These are phyloP conservation scores for Phytophthora lateralis DNA, from an alignment of 352 stramenopile genomes.

Conservation along the genomic window DNA sequence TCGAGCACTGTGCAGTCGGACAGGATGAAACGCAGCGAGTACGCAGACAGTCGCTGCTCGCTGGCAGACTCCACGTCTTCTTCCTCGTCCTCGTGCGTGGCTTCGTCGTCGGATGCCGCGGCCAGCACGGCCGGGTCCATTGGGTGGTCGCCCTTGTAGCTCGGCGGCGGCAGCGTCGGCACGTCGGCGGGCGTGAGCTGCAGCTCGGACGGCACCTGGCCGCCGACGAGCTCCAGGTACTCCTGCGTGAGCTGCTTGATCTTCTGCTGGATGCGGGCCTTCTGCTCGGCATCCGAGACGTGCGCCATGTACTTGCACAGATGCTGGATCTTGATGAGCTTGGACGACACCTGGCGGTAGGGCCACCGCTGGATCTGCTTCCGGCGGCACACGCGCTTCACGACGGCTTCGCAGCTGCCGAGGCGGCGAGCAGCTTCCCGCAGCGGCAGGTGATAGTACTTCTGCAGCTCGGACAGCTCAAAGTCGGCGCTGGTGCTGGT, in stretches of 20 bases:
- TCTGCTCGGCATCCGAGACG: constrained; percentile 70
- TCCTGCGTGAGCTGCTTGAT: constrained; percentile 84
- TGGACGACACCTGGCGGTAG: constrained; percentile 85
- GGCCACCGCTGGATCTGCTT: constrained; percentile 84
- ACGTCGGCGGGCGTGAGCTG: constrained; percentile 64
- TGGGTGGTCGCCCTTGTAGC: constrained; percentile 44
- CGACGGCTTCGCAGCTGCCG: constrained; percentile 77
- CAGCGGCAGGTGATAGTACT: constrained; percentile 88
- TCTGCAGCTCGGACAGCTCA: constrained; percentile 77
- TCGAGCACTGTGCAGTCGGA: constrained; percentile 78
- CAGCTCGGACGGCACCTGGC: constrained; percentile 74
- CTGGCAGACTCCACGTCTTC: constrained; percentile 39
- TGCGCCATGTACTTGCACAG: constrained; percentile 88
- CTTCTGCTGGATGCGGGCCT: constrained; percentile 74
- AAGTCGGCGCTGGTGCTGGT: constrained; percentile 74
- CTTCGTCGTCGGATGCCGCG: constrained; percentile 55
- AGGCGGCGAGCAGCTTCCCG: constrained; percentile 75
- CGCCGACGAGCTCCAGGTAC: constrained; percentile 78
- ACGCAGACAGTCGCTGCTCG: constrained; percentile 58
- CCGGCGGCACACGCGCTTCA: constrained; percentile 84
- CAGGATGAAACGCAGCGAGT: constrained; percentile 85
- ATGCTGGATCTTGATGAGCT: constrained; percentile 88
- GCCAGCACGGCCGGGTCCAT: constrained; percentile 64
- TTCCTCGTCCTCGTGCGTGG: constrained; percentile 48
- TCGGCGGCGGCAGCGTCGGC: constrained; percentile 52